Conservation (phyloP, 331 rosid genomes). For the Prunus yedoensis region DNA sequence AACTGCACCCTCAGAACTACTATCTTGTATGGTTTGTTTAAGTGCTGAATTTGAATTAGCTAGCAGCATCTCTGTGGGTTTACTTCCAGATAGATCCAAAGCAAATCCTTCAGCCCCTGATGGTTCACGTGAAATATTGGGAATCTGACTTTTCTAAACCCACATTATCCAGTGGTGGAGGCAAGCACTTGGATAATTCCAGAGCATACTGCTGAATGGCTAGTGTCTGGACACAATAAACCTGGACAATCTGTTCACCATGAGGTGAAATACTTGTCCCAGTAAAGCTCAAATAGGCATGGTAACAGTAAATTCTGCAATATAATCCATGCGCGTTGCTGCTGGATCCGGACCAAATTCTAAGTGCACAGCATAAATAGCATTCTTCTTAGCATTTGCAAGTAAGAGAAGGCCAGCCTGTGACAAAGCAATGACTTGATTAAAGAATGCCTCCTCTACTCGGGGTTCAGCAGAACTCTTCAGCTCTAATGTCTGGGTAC, state of each 20-base stretch:
- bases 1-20: constrained; percentile 50
- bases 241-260: constrained; percentile 81
- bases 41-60: constrained; percentile 54
- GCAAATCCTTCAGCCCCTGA: constrained; percentile 57
- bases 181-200: constrained; percentile 93
- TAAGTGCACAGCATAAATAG: constrained; percentile 86
- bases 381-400: constrained; percentile 99
- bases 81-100: constrained; percentile 51
- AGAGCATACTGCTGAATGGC: constrained; percentile 99
- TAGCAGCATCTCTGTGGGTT: constrained; percentile 46
- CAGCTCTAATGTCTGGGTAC: constrained; percentile 81
- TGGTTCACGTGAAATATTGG: constrained; percentile 55
- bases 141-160: constrained; percentile 81
- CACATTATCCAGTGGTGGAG: constrained; percentile 70
- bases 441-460: constrained; percentile 85
- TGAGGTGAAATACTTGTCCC: constrained; percentile 84
- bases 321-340: constrained; percentile 80
- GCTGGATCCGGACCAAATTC: constrained; percentile 86
- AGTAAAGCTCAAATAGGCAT: constrained; percentile 96
- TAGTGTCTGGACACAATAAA: constrained; percentile 96
- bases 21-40: constrained; percentile 47
- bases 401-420: constrained; percentile 91
- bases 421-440: constrained; percentile 84
- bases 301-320: constrained; percentile 90
- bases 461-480: constrained; percentile 76